Evolutionary conservation across 495 filamentous ascomycete genomes (phyloP), one percentile per base, ranked within the genome.

Genomic region (Aspergillus olivimuriae): DNA sequence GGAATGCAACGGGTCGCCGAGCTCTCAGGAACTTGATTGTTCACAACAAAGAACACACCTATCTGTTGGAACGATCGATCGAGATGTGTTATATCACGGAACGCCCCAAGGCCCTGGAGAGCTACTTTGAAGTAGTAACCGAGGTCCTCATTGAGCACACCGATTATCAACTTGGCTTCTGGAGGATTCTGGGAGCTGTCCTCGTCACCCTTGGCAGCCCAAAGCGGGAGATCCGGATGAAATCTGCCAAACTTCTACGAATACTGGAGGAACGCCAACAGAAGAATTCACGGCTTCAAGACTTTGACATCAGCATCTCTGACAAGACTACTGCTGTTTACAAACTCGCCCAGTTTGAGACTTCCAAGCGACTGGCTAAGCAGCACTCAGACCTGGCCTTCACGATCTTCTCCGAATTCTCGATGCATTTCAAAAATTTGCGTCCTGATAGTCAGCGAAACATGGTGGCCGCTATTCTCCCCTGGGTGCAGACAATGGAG

Each of bases 281-380:
- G 55, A 85, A 84, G 52, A 89, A 74, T 52, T 95, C 90, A 4
- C 87, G 90, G 52, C 79, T 97, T 23, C 89, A 95, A 56, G 94
- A 97, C 60, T 94, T 95, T 38, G 94, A 98, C 53, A 95, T 98
- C 52, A 95, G 91, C 59, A 90, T 98, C 34, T 90, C 92, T 1
- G 94, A 98, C 65, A 95, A 95, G 66, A 98, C 92, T 0, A 95
- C 91, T 44, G 92, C 92, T 1, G 91, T 98, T 2, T 97, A 96
- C 63, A 97, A 96, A 63, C 75, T 90, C 14, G 92, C 92, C 3
- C 94, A 97, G 52, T 97, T 96, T 49, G 92, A 97, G 53, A 90
- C 90, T 7, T 97, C 94, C 0, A 89, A 89, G 50, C 69, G 87
- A 34, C 73, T 97, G n/a, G 83, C 92, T 3, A 86, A 84, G 53